Percentiles rank a stretch among this genome's conserved stretches.
These are phyloP conservation scores for Fusarium coffeatum DNA, from an alignment of 2,329 filamentous ascomycete species.

Conservation along the genomic window DNA sequence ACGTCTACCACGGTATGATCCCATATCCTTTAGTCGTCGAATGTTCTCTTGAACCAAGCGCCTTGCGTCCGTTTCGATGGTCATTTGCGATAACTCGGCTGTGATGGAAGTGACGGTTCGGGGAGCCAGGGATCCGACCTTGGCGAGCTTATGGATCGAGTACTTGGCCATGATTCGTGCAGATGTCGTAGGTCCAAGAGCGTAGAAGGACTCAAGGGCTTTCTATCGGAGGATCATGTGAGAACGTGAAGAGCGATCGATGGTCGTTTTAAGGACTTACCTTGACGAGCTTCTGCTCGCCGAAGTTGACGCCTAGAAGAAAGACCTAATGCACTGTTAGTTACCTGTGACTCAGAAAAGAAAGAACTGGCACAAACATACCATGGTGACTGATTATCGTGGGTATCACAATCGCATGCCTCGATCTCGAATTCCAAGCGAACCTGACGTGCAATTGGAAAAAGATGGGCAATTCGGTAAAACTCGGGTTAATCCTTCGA, in stretches of 20 bases:
- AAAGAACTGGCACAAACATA: slow-evolving; percentile 16
- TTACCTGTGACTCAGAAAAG: too few species aligned
- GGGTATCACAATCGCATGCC: slow-evolving; percentile 40
- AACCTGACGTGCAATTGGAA: slow-evolving; percentile 25
- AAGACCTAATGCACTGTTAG: slow-evolving; percentile 69
- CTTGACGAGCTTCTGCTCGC: slow-evolving; percentile 84
- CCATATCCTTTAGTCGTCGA: slow-evolving; percentile 86
- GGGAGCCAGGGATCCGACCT: slow-evolving; percentile 78
- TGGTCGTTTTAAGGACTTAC: slow-evolving; percentile 60
- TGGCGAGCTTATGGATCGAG: slow-evolving; percentile 85
- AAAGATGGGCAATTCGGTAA: slow-evolving; percentile 45
- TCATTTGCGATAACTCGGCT: slow-evolving; percentile 89
- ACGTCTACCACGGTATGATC: slow-evolving; percentile 85
- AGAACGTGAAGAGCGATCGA: slow-evolving; percentile 9
- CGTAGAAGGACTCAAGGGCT: slow-evolving; percentile 87
- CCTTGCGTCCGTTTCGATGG: slow-evolving; percentile 88
- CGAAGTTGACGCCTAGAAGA: slow-evolving; percentile 88
- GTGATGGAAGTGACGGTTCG: slow-evolving; percentile 85
- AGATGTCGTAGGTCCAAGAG: slow-evolving; percentile 77
- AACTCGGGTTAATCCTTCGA: slow-evolving; percentile 45
- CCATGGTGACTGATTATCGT: slow-evolving; percentile 41
- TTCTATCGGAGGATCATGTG: slow-evolving; percentile 58
- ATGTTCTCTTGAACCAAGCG: slow-evolving; percentile 87
- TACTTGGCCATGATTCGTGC: slow-evolving; percentile 86
- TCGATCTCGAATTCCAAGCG: slow-evolving; percentile 30